Conservation (phyloP, 2,329 filamentous ascomycete genomes). For the Fusarium solani-melongenae region DNA sequence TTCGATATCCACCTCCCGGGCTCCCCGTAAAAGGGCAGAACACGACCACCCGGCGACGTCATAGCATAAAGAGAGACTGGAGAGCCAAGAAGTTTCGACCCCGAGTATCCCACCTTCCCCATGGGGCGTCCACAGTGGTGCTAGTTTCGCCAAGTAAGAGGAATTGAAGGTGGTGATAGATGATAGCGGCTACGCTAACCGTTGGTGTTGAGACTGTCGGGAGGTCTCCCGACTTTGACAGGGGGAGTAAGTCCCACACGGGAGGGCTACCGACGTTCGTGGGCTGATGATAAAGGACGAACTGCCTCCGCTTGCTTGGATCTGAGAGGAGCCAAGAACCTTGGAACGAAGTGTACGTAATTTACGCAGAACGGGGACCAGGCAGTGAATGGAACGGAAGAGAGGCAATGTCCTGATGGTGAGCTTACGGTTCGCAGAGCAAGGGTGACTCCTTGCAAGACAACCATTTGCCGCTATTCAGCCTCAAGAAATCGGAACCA, state of each 20-base stretch:
- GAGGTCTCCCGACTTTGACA: background rate
- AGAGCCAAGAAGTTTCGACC: background rate
- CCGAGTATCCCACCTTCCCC: background rate
- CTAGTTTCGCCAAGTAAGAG: background rate
- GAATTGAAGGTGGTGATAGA: background rate
- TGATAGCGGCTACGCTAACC: background rate
- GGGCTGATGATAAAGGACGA: constrained; percentile 1
- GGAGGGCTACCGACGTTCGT: background rate
- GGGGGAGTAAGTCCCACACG: background rate
- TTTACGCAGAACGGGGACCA: background rate
- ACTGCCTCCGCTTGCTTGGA: background rate
- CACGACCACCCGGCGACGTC: background rate
- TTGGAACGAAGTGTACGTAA: background rate
- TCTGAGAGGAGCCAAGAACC: constrained; percentile 1
- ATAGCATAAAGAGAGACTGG: background rate
- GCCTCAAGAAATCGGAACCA: constrained; percentile 2
- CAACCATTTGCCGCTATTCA: background rate
- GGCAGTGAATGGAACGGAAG: background rate
- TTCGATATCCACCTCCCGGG: constrained; percentile 5
- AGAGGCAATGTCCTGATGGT: background rate
- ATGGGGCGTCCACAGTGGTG: constrained; percentile 1
- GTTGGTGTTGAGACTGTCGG: background rate
- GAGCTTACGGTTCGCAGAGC: background rate
- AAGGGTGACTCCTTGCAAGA: background rate
- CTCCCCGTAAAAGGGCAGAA: background rate